phyloP scores from a whole-genome alignment of 345 rosid species.

The Orychophragmus violaceus region DNA sequence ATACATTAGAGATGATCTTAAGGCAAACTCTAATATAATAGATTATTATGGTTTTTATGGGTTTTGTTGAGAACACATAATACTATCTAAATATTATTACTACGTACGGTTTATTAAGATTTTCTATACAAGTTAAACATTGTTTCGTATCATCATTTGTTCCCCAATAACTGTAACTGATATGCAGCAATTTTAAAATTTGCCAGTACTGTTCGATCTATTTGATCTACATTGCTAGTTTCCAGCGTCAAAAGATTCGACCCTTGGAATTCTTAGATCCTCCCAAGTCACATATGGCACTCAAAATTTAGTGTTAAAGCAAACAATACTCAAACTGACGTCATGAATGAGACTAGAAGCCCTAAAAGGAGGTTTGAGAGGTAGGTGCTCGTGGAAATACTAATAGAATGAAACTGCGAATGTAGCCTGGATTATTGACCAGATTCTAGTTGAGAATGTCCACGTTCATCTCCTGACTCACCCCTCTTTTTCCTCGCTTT shows the following conservation, averaged over 20 bases:
- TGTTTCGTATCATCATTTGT: background rate
- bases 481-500: background rate
- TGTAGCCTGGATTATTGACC: background rate
- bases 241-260: background rate
- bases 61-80: background rate
- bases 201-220: background rate
- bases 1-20: background rate
- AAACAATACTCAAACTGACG: background rate
- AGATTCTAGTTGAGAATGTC: slow-evolving; percentile 2
- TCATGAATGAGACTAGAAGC: background rate
- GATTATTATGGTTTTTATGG: background rate
- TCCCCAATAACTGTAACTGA: background rate
- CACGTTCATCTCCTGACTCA: background rate
- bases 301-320: background rate
- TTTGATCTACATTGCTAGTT: background rate
- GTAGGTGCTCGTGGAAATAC: background rate
- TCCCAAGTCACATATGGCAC: background rate
- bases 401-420: background rate
- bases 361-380: background rate
- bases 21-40: background rate
- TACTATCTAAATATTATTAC: background rate
- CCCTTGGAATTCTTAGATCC: background rate
- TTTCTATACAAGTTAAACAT: background rate
- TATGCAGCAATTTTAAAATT: background rate
- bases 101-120: background rate